phyloP scores from a whole-genome alignment of 371 early-diverging fungal genomes.

The Catenaria anguillulae region DNA sequence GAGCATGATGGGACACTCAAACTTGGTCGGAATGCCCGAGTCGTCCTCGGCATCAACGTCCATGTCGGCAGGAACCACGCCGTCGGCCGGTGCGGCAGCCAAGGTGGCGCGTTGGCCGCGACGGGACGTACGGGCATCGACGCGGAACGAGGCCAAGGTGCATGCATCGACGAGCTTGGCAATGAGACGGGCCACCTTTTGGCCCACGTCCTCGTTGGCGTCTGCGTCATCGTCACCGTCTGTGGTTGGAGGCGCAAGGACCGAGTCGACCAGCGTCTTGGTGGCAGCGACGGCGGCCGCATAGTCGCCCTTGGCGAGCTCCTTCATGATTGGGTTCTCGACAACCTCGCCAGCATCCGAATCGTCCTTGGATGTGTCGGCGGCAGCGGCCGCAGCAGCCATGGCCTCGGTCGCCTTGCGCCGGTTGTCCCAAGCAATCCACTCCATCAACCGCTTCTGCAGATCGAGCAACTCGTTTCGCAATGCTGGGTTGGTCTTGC shows the following conservation, averaged over 20 bases:
- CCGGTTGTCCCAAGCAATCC: background rate
- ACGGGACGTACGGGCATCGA: background rate
- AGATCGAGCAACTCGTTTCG: background rate
- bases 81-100: background rate
- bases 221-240: too few relatives aligned
- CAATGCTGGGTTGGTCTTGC: background rate
- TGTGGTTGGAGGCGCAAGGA: too few relatives aligned
- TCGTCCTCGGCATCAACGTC: background rate
- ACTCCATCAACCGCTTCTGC: background rate
- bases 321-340: background rate
- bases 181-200: background rate
- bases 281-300: background rate
- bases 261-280: background rate
- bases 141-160: background rate
- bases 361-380: too few relatives aligned
- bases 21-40: background rate
- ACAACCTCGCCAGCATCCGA: too few relatives aligned
- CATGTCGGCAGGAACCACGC: background rate
- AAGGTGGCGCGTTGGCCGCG: background rate
- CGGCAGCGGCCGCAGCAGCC: background rate
- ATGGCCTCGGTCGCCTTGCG: background rate
- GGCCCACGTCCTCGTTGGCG: background rate
- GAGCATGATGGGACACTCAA: background rate
- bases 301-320: background rate
- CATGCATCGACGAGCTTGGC: background rate